These are phyloP conservation scores for Phoenix roebelenii DNA, from an alignment of 176 grass and related monocot genomes.

Conservation along the genomic window DNA sequence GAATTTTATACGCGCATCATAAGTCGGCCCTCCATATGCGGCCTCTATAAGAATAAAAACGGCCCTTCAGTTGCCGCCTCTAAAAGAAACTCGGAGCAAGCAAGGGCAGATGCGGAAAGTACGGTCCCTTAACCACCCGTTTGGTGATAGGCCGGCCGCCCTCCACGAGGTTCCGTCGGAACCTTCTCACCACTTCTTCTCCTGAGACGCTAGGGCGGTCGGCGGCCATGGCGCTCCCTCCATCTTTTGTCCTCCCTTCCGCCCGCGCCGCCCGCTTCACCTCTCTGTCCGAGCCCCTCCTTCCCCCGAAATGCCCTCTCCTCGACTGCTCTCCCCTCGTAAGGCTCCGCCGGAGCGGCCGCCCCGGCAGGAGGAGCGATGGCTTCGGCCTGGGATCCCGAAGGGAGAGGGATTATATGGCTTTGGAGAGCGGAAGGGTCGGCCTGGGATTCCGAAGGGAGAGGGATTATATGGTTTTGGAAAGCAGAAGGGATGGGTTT, in stretches of 20 bases:
- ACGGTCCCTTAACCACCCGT: too few species aligned
- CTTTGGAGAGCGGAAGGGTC: neutral
- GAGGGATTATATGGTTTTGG: neutral
- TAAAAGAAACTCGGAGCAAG: too few species aligned
- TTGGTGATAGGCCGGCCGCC: too few species aligned
- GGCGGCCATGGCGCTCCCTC: constrained; percentile 5
- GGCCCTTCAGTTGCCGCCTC: too few species aligned
- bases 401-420: constrained; percentile 1
- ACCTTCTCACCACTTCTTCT: neutral
- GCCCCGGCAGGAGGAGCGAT: neutral
- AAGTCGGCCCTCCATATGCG: too few species aligned
- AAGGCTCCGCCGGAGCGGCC: constrained; percentile 5
- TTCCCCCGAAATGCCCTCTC: constrained; percentile 3
- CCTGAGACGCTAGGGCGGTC: neutral
- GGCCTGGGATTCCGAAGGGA: constrained; percentile 10
- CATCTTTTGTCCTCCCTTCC: neutral
- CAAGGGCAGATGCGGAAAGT: too few species aligned
- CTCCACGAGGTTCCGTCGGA: too few species aligned
- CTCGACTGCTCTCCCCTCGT: neutral
- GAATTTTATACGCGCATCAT: too few species aligned
- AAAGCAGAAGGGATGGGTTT: neutral
- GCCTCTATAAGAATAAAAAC: too few species aligned
- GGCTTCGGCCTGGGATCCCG: neutral
- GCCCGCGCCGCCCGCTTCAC: constrained; percentile 20
- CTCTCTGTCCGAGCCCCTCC: constrained; percentile 4